A percentile compares a stretch with the other conserved stretches of the same genome.
phyloP scores from a whole-genome alignment of 208 protist species.

The Trypanosoma brucei region DNA sequence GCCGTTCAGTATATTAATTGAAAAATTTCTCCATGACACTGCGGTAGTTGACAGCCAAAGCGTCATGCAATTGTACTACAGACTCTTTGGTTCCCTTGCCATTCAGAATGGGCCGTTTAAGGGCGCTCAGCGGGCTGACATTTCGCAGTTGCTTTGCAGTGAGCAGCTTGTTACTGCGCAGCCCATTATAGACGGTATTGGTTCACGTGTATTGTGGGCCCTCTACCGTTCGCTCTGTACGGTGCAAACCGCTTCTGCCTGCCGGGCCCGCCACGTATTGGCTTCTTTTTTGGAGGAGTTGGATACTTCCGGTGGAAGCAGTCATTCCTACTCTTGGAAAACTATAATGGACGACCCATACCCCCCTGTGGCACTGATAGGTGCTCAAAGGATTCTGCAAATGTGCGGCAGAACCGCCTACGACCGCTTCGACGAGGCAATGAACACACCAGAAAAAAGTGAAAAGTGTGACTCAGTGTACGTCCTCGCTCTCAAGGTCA shows the following conservation, averaged over 20 bases:
- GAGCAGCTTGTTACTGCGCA: slow-evolving; percentile 33
- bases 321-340: slow-evolving; percentile 39
- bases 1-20: slow-evolving; percentile 40
- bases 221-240: slow-evolving; percentile 50
- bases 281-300: slow-evolving; percentile 33
- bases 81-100: slow-evolving; percentile 46
- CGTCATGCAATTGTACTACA: slow-evolving; percentile 50
- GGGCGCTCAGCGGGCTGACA: slow-evolving; percentile 13
- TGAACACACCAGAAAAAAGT: slow-evolving; percentile 23
- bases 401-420: slow-evolving; percentile 25
- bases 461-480: slow-evolving; percentile 26
- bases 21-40: slow-evolving; percentile 51
- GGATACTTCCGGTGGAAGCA: slow-evolving; percentile 21
- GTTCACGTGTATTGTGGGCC: slow-evolving; percentile 61
- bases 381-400: slow-evolving; percentile 42
- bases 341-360: slow-evolving; percentile 56
- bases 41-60: slow-evolving; percentile 25
- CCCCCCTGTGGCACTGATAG: slow-evolving; percentile 51
- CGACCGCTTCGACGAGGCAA: slow-evolving; percentile 28
- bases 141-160: slow-evolving; percentile 35
- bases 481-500: slow-evolving; percentile 22
- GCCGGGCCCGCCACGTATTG: slow-evolving; percentile 57
- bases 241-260: slow-evolving; percentile 42
- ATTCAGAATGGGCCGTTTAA: slow-evolving; percentile 38
- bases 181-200: slow-evolving; percentile 35